These are phyloP conservation scores for Aspergillus sp. DNA, from an alignment of 2,329 filamentous ascomycete genomes.

Conservation along the genomic window DNA sequence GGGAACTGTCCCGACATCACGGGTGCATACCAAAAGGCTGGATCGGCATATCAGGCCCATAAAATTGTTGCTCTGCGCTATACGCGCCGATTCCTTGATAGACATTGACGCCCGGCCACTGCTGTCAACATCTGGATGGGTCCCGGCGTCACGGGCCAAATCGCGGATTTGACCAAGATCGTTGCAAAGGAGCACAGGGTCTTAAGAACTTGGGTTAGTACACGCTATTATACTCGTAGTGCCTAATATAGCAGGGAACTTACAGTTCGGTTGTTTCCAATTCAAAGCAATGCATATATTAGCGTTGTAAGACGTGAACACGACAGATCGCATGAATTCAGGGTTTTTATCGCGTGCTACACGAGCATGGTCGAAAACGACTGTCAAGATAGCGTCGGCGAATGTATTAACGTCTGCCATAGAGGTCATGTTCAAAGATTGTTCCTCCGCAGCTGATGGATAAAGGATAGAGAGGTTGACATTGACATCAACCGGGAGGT, in stretches of 20 bases:
- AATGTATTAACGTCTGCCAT: slow-evolving; percentile 81
- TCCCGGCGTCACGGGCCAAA: slow-evolving; percentile 35
- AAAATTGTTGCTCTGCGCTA: slow-evolving; percentile 93
- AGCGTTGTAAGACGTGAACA: slow-evolving; percentile 91
- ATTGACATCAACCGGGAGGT: slow-evolving; percentile 77
- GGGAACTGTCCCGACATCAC: not conserved
- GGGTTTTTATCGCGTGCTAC: slow-evolving; percentile 64
- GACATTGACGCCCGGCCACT: slow-evolving; percentile 75
- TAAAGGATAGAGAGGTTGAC: slow-evolving; percentile 92
- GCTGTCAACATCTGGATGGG: slow-evolving; percentile 50
- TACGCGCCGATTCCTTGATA: slow-evolving; percentile 91
- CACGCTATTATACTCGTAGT: not conserved
- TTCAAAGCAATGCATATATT: slow-evolving; percentile 91
- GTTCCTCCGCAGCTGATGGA: slow-evolving; percentile 73
- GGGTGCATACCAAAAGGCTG: slow-evolving; percentile 69
- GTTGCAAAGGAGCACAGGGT: slow-evolving; percentile 93
- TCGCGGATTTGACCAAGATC: slow-evolving; percentile 67
- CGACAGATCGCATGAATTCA: slow-evolving; percentile 77
- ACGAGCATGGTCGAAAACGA: slow-evolving; percentile 90
- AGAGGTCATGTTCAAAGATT: slow-evolving; percentile 66
- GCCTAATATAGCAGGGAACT: slow-evolving; percentile 29
- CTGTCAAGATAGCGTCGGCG: slow-evolving; percentile 76
- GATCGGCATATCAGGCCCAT: slow-evolving; percentile 96
- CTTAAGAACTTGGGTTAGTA: slow-evolving; percentile 27
- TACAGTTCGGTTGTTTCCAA: slow-evolving; percentile 98